Conservation (phyloP, 2,329 filamentous ascomycete species). For the Xylaria sp. region DNA sequence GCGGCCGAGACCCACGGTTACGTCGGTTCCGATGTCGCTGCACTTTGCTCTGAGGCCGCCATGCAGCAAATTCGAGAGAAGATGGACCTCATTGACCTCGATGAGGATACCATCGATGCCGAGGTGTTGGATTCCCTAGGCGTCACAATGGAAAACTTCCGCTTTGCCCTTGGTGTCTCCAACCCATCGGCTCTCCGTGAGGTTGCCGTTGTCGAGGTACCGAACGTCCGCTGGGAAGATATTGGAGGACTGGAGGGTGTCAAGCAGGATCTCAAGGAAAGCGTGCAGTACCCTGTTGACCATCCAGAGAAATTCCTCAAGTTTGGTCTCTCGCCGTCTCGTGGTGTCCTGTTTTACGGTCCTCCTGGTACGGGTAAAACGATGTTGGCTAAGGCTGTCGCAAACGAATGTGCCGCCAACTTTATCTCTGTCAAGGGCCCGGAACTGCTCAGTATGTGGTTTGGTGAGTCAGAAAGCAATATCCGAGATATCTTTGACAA, state of each 20-base stretch:
- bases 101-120: conserved; percentile 98
- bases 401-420: conserved; percentile 99
- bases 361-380: conserved; percentile 99
- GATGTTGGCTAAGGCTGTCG: conserved; percentile 97
- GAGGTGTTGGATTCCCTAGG: conserved; percentile 98
- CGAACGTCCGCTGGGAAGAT: conserved; percentile 99
- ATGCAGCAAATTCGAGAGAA: conserved; percentile 99
- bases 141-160: conserved; percentile 99
- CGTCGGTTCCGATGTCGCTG: conserved; percentile 97
- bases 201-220: conserved; percentile 98
- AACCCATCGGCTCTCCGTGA: conserved; percentile 99
- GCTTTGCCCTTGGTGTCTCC: conserved; percentile 95
- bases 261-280: conserved; percentile 99
- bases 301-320: conserved; percentile 99
- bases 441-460: conserved; percentile 99
- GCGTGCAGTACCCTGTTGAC: conserved; percentile 98
- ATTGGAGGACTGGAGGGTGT: conserved; percentile 98
- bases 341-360: conserved; percentile 98
- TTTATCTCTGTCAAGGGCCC: conserved; percentile 99
- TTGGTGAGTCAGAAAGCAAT: conserved; percentile 99
- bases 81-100: conserved; percentile 99
- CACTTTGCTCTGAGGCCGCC: conserved; percentile 97
- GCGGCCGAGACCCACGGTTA: conserved; percentile 98
- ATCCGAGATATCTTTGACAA: conserved; percentile 99
- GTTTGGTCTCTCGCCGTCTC: conserved; percentile 96